phyloP scores from a whole-genome alignment of 345 rosid species.

The Pugionium cornutum region DNA sequence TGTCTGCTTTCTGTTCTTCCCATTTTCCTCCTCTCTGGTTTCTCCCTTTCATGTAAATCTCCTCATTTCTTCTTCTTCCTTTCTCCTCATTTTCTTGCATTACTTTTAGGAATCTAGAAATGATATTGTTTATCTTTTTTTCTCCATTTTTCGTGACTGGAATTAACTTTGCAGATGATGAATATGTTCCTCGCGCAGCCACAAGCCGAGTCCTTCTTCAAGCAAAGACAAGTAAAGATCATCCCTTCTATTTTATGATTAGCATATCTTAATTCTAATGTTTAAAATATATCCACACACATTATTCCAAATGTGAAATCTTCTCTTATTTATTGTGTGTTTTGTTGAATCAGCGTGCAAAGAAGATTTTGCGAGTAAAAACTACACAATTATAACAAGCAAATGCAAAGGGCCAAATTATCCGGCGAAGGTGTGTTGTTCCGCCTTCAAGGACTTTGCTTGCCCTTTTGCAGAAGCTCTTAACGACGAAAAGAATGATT shows the following conservation, averaged over 20 bases:
- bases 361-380: constrained; percentile 52
- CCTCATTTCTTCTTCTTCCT: no score
- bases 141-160: no score
- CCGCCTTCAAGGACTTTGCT: constrained; percentile 40
- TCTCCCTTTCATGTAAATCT: no score
- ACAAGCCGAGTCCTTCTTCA: constrained; percentile 70
- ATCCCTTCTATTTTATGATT: not conserved
- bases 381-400: constrained; percentile 66
- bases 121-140: no score
- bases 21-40: no score
- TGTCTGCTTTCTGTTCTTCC: no score
- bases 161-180: constrained; percentile 47
- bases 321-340: not conserved
- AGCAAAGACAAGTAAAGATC: constrained; percentile 44
- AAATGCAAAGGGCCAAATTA: constrained; percentile 4
- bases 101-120: no score
- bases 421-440: constrained; percentile 51
- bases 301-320: no score
- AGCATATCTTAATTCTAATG: not conserved
- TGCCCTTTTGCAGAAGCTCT: constrained; percentile 30
- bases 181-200: constrained; percentile 41
- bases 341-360: constrained; percentile 47
- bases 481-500: constrained; percentile 51
- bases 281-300: not conserved
- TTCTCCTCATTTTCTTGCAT: no score